Evolutionary conservation across 2,329 filamentous ascomycete species (phyloP), one percentile per base, ranked within the genome.

Genomic region (Byssochlamys sp.): DNA sequence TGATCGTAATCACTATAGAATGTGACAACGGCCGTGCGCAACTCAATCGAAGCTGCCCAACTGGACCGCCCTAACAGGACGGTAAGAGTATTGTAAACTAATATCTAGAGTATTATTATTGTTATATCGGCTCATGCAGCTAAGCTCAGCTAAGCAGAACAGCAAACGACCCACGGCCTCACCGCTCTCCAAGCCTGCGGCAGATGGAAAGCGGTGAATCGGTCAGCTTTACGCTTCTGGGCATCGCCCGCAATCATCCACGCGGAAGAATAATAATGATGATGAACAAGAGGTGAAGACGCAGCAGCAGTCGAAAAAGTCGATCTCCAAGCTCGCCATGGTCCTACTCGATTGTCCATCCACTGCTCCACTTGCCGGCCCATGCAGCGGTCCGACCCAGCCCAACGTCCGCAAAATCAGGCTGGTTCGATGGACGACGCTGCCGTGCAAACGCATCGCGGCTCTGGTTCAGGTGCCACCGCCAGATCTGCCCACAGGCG

Each of bases 351-450:
- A 58, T 55, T 52, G 45, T 54, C 49, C n/a, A 5, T 54, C 45
- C 29, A 19, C 51, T 48, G 49, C 54, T 72, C 69, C 69, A 70
- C 69, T 70, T 70, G 59, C 66, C 66, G 63, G 52, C 24, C 54
- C 57, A 69, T 71, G 69, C 70, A 71, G 69, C 70, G 70, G 70
- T 71, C 70, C 70, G 70, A 67, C 64, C 70, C 70, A 64, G 65
- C 61, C 60, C 61, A 67, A 67, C 67, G 65, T 64, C 65, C 64
- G 65, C 62, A 61, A 66, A 62, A 53, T 25, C 52, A 45, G 51
- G 25, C 55, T 31, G 29, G 29, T 31, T 45, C 39, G 39, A 51
- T 51, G 11, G 49, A 51, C n/a, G 24, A 51, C 12, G 6, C 19
- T 14, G 39, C 39, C 39, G 49, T 51, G 49, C 49, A 28, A 51